Base-by-base conservation (phyloP, 2,329 filamentous ascomycete species). In the Aotearoamyces nothofagi region DNA sequence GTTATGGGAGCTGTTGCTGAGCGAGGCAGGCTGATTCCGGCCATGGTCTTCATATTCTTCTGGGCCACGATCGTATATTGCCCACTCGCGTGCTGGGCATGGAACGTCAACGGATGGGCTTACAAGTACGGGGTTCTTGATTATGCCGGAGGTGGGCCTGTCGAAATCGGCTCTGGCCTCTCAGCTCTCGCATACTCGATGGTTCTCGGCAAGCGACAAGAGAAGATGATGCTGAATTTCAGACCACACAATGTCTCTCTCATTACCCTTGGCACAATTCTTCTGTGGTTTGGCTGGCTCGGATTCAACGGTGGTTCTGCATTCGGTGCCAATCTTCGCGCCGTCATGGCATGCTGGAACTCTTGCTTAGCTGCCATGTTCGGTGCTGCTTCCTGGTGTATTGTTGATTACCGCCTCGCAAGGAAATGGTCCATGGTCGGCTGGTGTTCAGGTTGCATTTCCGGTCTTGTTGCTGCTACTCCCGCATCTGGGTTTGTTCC, bases 191-290 rank as follows among this genome's bases (percentile, higher is more conserved):
- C 90, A 40, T 98, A 96, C 61, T 93, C 86, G 3, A 78, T 82
- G 81, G 76, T 94, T 20, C 79, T 98, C 36, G 90, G 90, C 42
- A 81, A 84, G 49, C 83, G 90, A 42, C 90, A 94, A 61, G 87
- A 96, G 63, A 90, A 84, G 63, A 94, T 96, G 84, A 94, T 96
- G 82, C 72, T 94, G 58, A 96, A 96, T 69, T 96, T 96, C 70
- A 82, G 90, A 42, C 90, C 90, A 11, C 90, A 98, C 66, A 98
- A 98, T 62, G 90, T 96, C 41, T 93, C 86, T 5, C 70, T 96
- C 48, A 93, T 98, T 57, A 86, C 90, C 1, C 77, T 96, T 44
- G 90, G 90, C 38, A 96, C 90, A 3, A 70, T 93, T 40, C 70
- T 98, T 45, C 82, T 98, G 32, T 96, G 86, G 86, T 96, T 96